Percentiles rank a stretch among this genome's conserved stretches.
phyloP scores from a whole-genome alignment of 208 protist genomes.

The Acanthamoeba comandoni region DNA sequence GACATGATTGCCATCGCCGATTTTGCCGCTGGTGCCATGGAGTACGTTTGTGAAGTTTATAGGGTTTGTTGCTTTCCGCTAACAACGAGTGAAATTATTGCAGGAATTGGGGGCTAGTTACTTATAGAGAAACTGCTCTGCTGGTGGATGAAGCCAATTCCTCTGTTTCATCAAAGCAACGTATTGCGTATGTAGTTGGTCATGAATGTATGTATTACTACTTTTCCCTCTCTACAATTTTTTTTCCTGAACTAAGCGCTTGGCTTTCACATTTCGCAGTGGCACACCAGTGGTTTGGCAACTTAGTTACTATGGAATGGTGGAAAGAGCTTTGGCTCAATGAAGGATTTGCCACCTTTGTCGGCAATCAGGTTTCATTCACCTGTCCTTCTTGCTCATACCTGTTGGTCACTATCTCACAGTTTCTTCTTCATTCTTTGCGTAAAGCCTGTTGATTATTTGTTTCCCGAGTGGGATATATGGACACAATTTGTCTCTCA shows the following conservation, averaged over 20 bases:
- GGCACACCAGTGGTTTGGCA: conserved; percentile 97
- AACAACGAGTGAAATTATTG: background rate
- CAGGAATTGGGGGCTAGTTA: conserved; percentile 96
- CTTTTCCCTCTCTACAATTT: background rate
- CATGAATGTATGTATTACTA: conserved; percentile 85
- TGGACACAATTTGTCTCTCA: conserved; percentile 91
- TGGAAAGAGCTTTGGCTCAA: conserved; percentile 98
- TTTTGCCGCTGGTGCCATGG: conserved; percentile 91
- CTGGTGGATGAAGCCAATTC: conserved; percentile 82
- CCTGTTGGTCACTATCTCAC: too few species aligned
- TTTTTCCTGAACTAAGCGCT: conserved; percentile 74
- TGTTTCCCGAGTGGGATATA: conserved; percentile 74
- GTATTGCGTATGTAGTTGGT: conserved; percentile 71
- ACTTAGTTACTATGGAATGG: conserved; percentile 97
- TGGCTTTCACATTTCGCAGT: conserved; percentile 76
- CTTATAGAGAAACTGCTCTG: conserved; percentile 92
- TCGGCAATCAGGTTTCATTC: conserved; percentile 53
- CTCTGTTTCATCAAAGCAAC: conserved; percentile 63
- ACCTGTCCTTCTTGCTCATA: conserved; percentile 2
- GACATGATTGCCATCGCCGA: conserved; percentile 74
- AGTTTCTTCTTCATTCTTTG: too few species aligned
- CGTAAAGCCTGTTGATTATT: conserved; percentile 47
- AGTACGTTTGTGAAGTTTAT: conserved; percentile 78
- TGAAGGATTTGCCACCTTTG: conserved; percentile 89
- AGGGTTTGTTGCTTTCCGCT: conserved; percentile 66